Base-by-base conservation (phyloP, 495 filamentous ascomycete species). In the Poronia punctata region DNA sequence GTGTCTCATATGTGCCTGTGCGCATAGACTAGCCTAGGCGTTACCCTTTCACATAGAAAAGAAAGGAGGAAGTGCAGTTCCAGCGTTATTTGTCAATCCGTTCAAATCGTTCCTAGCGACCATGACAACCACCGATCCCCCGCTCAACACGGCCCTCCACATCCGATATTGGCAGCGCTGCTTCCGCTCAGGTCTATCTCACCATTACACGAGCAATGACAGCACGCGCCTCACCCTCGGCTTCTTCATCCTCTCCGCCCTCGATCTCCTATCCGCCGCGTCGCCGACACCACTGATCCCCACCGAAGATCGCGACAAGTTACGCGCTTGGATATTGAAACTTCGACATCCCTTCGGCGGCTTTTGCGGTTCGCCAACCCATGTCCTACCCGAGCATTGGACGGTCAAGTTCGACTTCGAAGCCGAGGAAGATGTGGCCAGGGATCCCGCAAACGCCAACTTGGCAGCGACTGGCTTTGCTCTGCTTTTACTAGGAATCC, bases 111-210 rank as follows among this genome's bases (percentile, higher is more conserved):
- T 38, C 34, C 17, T 16, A 14, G 30, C 4, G n/a, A 9, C 24
- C 16, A 35, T 26, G 35, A 29, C 53, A 1, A 37, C 24, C n/a
- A 14, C 23, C 14, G 56, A 59, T 31, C 64, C 74, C 27, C 52
- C 58, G 18, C 76, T 92, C 56, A 74, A 87, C 56, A 79, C 76
- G 35, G 70, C 76, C 18, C 77, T 72, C 31, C 92, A 98, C 61
- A 69, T 90, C 54, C 86, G 82, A 56, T 98, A 95, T 72, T 97
- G 90, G 82, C 77, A 86, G 45, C 80, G 88, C 56, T 95, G 88
- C 49, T 74, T 90, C 29, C 86, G 83, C 52, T 82, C 87, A 24
- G 71, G 79, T 33, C 79, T 98, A 4, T 92, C 92, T 1, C 69
- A 73, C 37, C 70, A 76, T 45, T 97, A 97, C 68, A 87, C 80